Percentiles rank a stretch among this genome's conserved stretches.
These are phyloP conservation scores for Zalaria sp. DNA, from an alignment of 2,329 filamentous ascomycete genomes.

Conservation along the genomic window DNA sequence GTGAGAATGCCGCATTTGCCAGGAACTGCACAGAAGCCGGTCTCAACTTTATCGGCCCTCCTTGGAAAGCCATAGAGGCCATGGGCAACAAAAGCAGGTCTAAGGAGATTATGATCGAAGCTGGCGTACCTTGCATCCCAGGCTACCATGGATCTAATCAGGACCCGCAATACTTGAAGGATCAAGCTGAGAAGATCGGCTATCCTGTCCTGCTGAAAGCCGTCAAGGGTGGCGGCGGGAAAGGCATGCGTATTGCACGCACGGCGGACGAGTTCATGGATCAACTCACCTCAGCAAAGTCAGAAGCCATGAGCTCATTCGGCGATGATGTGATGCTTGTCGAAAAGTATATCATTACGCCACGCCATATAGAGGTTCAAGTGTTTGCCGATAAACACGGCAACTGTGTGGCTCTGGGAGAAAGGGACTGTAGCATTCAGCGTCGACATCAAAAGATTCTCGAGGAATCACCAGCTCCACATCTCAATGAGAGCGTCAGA, in stretches of 20 bases:
- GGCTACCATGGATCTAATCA: conserved; percentile 89
- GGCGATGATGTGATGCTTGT: conserved; percentile 53
- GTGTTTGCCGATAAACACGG: conserved; percentile 53
- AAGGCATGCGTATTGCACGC: conserved; percentile 52
- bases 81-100: conserved; percentile 90
- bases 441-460: conserved; percentile 52
- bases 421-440: conserved; percentile 53
- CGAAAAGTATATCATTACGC: conserved; percentile 54
- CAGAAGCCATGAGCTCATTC: conserved; percentile 49
- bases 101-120: conserved; percentile 91
- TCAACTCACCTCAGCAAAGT: conserved; percentile 49
- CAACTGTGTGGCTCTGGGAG: conserved; percentile 49
- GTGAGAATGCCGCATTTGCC: conserved; percentile 86
- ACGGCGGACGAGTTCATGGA: conserved; percentile 43
- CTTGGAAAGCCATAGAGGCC: conserved; percentile 56
- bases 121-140: conserved; percentile 91
- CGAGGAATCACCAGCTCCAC: conserved; percentile 51
- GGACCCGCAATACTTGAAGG: conserved; percentile 45
- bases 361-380: conserved; percentile 53
- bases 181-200: conserved; percentile 58
- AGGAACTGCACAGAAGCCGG: conserved; percentile 78
- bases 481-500: conserved; percentile 43
- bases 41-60: conserved; percentile 86
- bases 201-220: conserved; percentile 53
- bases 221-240: conserved; percentile 53